phyloP scores from a whole-genome alignment of 2,329 filamentous ascomycete species.

The Botrytis fabae region DNA sequence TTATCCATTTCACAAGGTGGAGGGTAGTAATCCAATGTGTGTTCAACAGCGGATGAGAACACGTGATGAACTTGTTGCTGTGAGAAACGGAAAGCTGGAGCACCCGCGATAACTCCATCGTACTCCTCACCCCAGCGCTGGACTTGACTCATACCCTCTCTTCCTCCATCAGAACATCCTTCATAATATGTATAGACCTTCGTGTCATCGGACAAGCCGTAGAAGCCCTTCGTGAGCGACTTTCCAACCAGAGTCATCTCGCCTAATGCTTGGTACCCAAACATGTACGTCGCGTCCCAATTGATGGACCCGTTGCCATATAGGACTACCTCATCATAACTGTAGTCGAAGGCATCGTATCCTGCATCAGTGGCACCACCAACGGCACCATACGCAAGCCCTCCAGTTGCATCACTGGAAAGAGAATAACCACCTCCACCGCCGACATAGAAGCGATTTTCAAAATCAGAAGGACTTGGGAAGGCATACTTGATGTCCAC shows the following conservation, averaged over 20 bases:
- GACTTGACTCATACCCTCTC: slow-evolving; percentile 50
- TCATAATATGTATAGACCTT: slow-evolving; percentile 34
- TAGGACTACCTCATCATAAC: slow-evolving; percentile 44
- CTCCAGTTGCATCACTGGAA: slow-evolving; percentile 42
- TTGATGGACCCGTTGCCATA: slow-evolving; percentile 34
- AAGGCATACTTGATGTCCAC: slow-evolving; percentile 46
- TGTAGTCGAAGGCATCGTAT: slow-evolving; percentile 48
- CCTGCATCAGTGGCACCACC: slow-evolving; percentile 53
- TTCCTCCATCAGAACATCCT: slow-evolving; percentile 50
- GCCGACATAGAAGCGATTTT: slow-evolving; percentile 48
- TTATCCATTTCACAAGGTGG: slow-evolving; percentile 49
- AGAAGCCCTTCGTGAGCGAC: slow-evolving; percentile 46
- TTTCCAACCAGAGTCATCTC: slow-evolving; percentile 47
- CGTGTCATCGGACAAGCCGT: slow-evolving; percentile 34
- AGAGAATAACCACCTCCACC: slow-evolving; percentile 51
- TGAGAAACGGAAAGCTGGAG: slow-evolving; percentile 49
- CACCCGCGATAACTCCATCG: slow-evolving; percentile 49
- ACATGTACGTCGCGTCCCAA: slow-evolving; percentile 43
- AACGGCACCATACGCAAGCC: slow-evolving; percentile 49
- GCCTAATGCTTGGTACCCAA: slow-evolving; percentile 43
- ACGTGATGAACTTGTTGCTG: slow-evolving; percentile 47
- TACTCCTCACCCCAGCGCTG: slow-evolving; percentile 45
- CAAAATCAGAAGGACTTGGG: slow-evolving; percentile 46
- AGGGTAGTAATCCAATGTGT: slow-evolving; percentile 46
- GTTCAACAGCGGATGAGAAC: slow-evolving; percentile 43